Base-by-base conservation (phyloP, 768 basidiomycete species). In the Agaricus subrufescens region DNA sequence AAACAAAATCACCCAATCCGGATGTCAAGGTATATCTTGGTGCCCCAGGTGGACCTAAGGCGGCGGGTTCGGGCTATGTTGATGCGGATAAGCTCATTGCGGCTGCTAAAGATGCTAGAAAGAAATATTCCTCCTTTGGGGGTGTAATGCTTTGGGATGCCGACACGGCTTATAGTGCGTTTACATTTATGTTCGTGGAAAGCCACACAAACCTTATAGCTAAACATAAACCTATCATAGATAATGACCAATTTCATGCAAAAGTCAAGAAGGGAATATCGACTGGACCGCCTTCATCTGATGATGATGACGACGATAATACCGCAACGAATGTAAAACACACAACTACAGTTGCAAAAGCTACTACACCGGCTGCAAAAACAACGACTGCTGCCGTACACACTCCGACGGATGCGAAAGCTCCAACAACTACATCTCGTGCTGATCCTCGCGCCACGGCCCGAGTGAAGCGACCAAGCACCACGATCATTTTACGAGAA, bases 21-120 rank as follows among this genome's bases (percentile, higher is more conserved):
- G 71, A 82, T 60, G 75, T 86, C 59, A 86, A 85, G 65, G 71
- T 85, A 38, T 86, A 77, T 63, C 71, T 86, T 26, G 83, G 84
- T 50, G 82, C 80, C 9, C 82, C 85, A 9, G 84, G 74, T 4
- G 71, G 80, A 7, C 60, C 75, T 4, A 67, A 67, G 14, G 82
- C 83, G 3, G 83, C 82, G 9, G 78, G 76, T 6, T 68, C 74
- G 39, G 83, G 83, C 23, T 86, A 79, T 62, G 79, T 82, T 30
- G 69, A 73, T 55, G 71, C 73, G 14, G 65, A 66, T 9, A 75
- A 76, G 1, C 68, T 85, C 42, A 70, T 70, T 31, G 67, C 50
- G 45, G 73, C 82, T 39, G 77, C 76, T 4, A 64, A 69, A 48
- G 65, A 73, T 46, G 77, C 78, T 46, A 77, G 78, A 50, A 69